Percentiles rank a stretch among this genome's conserved stretches.
phyloP scores from a whole-genome alignment of 2,329 filamentous ascomycete genomes.

The Hypocreales sp. region DNA sequence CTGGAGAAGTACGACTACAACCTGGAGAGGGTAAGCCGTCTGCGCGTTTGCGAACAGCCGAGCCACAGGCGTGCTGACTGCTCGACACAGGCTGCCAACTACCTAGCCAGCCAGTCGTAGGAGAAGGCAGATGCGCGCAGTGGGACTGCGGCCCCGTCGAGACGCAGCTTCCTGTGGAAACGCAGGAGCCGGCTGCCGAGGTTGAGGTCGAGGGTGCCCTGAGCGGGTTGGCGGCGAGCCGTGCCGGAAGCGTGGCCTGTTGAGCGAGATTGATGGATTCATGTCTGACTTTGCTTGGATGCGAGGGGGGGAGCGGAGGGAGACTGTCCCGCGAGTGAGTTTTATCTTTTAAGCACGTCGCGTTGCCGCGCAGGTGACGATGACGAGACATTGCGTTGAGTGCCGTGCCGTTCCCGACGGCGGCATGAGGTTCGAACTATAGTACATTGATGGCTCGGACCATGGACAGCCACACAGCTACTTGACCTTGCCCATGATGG shows the following conservation, averaged over 20 bases:
- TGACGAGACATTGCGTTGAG: too few species aligned
- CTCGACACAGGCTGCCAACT: constrained; percentile 31
- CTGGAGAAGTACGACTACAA: constrained; percentile 95
- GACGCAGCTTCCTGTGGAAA: background rate
- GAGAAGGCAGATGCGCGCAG: background rate
- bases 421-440: too few species aligned
- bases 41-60: too few species aligned
- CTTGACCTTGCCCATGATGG: constrained; percentile 88
- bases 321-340: too few species aligned
- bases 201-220: background rate
- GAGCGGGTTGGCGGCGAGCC: too few species aligned
- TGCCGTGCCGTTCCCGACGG: too few species aligned
- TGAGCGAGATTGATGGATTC: too few species aligned
- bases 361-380: background rate
- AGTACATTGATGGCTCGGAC: too few species aligned
- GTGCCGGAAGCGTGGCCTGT: too few species aligned
- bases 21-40: constrained; percentile 66
- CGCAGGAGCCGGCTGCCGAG: background rate
- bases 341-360: background rate
- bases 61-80: background rate
- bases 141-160: background rate
- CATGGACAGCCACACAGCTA: too few species aligned
- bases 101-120: constrained; percentile 38
- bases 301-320: too few species aligned
- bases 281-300: too few species aligned